These are phyloP conservation scores for Scedosporium apiospermum DNA, from an alignment of 2,329 filamentous ascomycete genomes.

Conservation along the genomic window DNA sequence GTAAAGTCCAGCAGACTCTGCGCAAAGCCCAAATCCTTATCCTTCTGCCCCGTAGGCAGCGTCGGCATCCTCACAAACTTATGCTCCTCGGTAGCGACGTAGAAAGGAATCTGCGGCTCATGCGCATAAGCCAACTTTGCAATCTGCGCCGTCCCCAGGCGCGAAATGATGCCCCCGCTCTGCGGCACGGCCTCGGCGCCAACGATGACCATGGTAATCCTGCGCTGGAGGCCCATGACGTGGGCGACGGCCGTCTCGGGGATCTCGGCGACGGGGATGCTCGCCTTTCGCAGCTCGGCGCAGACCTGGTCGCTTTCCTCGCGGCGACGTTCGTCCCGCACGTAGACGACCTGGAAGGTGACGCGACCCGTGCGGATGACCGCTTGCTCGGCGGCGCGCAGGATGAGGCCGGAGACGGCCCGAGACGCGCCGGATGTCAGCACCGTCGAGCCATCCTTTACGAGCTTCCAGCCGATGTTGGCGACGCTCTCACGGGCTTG, in stretches of 20 bases:
- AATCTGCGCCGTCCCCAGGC: slow-evolving; percentile 80
- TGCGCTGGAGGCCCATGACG: slow-evolving; percentile 46
- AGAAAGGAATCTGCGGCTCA: slow-evolving; percentile 59
- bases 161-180: slow-evolving; percentile 84
- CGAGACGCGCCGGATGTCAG: slow-evolving; percentile 83
- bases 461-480: slow-evolving; percentile 65
- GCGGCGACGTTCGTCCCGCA: slow-evolving; percentile 45
- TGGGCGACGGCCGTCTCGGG: slow-evolving; percentile 63
- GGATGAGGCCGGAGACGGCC: slow-evolving; percentile 70
- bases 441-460: slow-evolving; percentile 70
- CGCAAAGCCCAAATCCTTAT: slow-evolving; percentile 64
- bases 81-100: slow-evolving; percentile 89
- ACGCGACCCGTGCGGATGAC: slow-evolving; percentile 44
- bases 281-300: slow-evolving; percentile 57
- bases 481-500: slow-evolving; percentile 78
- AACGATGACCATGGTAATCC: slow-evolving; percentile 58
- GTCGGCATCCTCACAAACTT: slow-evolving; percentile 72
- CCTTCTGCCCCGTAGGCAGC: slow-evolving; percentile 64
- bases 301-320: slow-evolving; percentile 65
- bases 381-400: slow-evolving; percentile 48
- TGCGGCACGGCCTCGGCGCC: slow-evolving; percentile 83
- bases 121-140: slow-evolving; percentile 63
- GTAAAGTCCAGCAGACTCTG: slow-evolving; percentile 70
- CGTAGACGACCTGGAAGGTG: slow-evolving; percentile 79
- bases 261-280: slow-evolving; percentile 65